Base-by-base conservation (phyloP, 495 filamentous ascomycete genomes). In the Aspergillus kassunensis region DNA sequence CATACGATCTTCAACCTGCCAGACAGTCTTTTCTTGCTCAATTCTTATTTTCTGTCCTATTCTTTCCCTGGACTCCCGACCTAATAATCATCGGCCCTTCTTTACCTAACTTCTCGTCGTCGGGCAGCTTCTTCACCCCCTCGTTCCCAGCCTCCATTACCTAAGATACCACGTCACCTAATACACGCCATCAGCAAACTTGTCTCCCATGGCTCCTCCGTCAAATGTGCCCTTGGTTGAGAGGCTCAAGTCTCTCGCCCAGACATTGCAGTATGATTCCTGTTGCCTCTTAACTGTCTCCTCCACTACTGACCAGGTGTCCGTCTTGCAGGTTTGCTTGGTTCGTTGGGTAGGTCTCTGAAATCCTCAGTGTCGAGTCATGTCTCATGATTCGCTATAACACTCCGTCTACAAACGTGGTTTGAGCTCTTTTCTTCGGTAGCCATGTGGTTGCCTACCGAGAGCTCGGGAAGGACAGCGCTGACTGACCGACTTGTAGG, bases 201-300 rank as follows among this genome's bases (percentile, higher is more conserved):
- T 35, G 40, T 53, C 53, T 34, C 34, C 63, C 58, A 95, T 93
- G 89, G 86, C 89, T 71, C 88, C 88, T 57, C 71, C 87, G 23
- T 74, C 82, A 18, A 80, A 74, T 55, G 62, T 87, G 75, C 85
- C 90, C 63, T 76, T 95, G 55, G 60, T 65, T 58, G 83, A 95
- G 69, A 81, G 91, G 66, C 68, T 96, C 39, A 70, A 87, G 60
- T 75, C 78, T 53, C 74, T 97, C 46, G 90, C 84, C 37, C 82
- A 93, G 64, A 97, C 92, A 23, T 75, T 97, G 49, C 92, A 97
- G 87, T 91, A 80, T 61, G 86, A 81, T 54, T 33, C 53, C 49
- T 23, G 15, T 45, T 43, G 30, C 51, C 59, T 50, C 63, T 44
- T 18, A 33, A 43, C 41, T 24, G 42, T 54, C 66, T 58, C 44